Percentiles rank a stretch among this genome's conserved stretches.
Evolutionary conservation across 2,329 filamentous ascomycete genomes (phyloP).

Genomic region (Ophiostoma himal-ulmi): DNA sequence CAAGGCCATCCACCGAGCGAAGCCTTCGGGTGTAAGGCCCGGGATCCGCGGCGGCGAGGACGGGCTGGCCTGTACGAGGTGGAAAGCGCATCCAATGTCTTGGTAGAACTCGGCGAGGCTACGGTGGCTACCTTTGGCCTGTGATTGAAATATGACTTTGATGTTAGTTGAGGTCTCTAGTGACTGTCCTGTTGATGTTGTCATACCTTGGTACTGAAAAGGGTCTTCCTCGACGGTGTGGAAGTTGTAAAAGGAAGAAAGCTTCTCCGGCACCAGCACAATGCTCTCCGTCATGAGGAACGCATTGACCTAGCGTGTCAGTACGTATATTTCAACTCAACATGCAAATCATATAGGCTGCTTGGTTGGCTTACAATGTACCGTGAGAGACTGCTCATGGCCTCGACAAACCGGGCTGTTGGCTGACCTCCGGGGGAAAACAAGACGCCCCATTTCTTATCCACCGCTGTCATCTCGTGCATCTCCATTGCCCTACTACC

Average conservation of each 20-base stretch:
- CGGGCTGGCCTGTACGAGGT: constrained; percentile 53
- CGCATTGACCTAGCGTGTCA: constrained; percentile 7
- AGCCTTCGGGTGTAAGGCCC: constrained; percentile 61
- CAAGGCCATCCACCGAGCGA: constrained; percentile 64
- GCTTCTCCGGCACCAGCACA: constrained; percentile 63
- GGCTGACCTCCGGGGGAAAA: constrained; percentile 64
- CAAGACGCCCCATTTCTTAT: constrained; percentile 58
- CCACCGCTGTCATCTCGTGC: constrained; percentile 20
- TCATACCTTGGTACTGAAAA: constrained; percentile 53
- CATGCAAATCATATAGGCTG: background rate
- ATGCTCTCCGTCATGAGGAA: constrained; percentile 12
- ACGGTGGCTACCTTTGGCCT: constrained; percentile 6
- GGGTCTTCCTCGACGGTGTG: constrained; percentile 59
- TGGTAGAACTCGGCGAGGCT: constrained; percentile 45
- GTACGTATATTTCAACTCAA: background rate
- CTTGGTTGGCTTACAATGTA: constrained; percentile 55
- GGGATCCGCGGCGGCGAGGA: constrained; percentile 54
- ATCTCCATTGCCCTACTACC: background rate
- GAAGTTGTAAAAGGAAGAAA: constrained; percentile 65
- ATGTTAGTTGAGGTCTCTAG: constrained; percentile 11
- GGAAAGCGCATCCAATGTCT: constrained; percentile 53
- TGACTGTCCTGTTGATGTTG: constrained; percentile 23
- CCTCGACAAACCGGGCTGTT: constrained; percentile 62
- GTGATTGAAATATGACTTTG: constrained; percentile 48
- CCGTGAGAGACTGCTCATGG: constrained; percentile 66